Evolutionary conservation across 768 basidiomycete genomes (phyloP), one percentile per base, ranked within the genome.

Genomic region (Saitozyma sp.): DNA sequence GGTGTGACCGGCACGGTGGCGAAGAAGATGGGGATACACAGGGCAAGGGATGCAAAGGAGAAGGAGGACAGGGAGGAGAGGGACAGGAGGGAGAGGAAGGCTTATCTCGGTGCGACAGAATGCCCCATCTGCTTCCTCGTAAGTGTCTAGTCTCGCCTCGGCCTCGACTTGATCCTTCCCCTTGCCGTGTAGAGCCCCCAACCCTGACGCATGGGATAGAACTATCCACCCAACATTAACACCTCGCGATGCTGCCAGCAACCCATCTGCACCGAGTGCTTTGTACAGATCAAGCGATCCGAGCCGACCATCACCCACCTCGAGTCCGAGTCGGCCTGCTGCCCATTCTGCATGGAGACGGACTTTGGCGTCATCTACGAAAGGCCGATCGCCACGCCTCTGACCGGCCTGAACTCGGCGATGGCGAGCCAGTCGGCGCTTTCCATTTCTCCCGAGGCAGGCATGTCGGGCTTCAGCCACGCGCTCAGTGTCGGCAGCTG

Each of bases 121-220:
- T 99, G 96, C 83, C 96, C 96, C 20, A 96, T 99, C 64, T 99
- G 94, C 81, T 97, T 98, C 82, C 84, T 98, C 80, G 95, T 91
- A 71, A 77, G 88, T 29, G 29, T 29, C 29, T 29, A 29, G 29
- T 29, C 29, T 5, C 2, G 5, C 29, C 29, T 29, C 29, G 5
- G 5, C 2, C 5, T 29, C 29, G 5, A n/a, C n/a, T 29, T 29
- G 29, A 86, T 61, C 1, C 17, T 46, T 17, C 6, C 53, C 6
- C n/a, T 19, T 20, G 50, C 41, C 50, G 55, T 51, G 38, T 39
- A 11, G 14, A 20, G n/a, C 56, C 50, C 14, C n/a, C 14, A 57
- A 20, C 41, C 42, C 49, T 39, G 39, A 54, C 50, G 43, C 17
- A 38, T 50, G 16, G 57, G 37, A 29, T 76, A 99, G 95, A 97